Percentiles rank a stretch among this genome's conserved stretches.
Evolutionary conservation across 2,329 filamentous ascomycete species (phyloP).

Genomic region (Pestalotiopsis sp.): DNA sequence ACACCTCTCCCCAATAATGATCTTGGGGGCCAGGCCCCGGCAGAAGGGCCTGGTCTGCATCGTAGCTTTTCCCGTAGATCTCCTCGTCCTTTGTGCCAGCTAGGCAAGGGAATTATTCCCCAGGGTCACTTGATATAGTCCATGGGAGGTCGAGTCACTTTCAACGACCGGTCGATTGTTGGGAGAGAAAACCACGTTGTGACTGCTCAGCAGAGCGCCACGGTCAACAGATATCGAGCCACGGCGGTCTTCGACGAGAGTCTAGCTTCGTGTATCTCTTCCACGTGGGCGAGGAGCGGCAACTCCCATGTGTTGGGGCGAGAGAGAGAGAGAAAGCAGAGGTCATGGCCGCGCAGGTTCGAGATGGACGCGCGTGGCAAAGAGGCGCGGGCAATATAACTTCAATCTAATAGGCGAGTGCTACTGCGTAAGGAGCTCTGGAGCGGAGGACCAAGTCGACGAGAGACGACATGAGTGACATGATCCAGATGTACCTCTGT

Average conservation of each 20-base stretch:
- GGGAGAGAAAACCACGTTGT: background rate
- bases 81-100: background rate
- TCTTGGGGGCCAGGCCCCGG: background rate
- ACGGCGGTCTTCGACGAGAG: background rate
- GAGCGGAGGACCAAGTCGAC: background rate
- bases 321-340: background rate
- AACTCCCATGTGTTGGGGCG: background rate
- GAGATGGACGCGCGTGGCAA: background rate
- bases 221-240: background rate
- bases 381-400: background rate
- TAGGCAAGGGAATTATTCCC: background rate
- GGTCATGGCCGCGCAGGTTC: background rate
- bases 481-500: background rate
- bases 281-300: background rate
- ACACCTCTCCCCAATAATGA: background rate
- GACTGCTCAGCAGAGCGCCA: background rate
- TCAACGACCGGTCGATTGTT: too few species aligned
- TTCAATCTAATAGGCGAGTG: background rate
- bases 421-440: background rate
- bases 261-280: background rate
- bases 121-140: too few species aligned
- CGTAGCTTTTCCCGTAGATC: background rate
- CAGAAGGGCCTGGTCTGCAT: background rate
- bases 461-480: background rate
- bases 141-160: too few species aligned